A percentile compares a stretch with the other conserved stretches of the same genome.
phyloP scores from a whole-genome alignment of 306 rosid species.

The Lablab purpureus region DNA sequence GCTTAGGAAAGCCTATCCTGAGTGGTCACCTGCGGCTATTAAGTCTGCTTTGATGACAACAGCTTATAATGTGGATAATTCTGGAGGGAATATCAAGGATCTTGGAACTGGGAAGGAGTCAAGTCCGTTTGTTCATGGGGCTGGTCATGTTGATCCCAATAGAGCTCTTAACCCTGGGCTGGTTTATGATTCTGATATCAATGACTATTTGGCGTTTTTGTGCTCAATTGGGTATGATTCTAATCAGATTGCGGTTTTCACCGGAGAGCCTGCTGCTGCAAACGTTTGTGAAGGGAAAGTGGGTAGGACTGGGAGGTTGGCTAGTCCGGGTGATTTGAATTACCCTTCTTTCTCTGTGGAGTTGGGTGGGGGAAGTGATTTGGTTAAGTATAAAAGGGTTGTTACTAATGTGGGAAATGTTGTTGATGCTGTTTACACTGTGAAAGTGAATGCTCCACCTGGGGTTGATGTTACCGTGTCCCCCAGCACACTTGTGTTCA shows the following conservation, averaged over 20 bases:
- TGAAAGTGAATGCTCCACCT: slow-evolving; percentile 62
- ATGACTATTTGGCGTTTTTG: slow-evolving; percentile 76
- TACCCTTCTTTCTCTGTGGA: slow-evolving; percentile 83
- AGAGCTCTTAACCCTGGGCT: slow-evolving; percentile 83
- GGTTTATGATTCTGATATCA: slow-evolving; percentile 64
- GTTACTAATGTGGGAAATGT: slow-evolving; percentile 76
- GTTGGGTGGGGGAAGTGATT: slow-evolving; percentile 38
- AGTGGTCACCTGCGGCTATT: slow-evolving; percentile 84
- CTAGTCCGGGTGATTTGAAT: slow-evolving; percentile 80
- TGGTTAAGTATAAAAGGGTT: slow-evolving; percentile 67
- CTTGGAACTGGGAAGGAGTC: slow-evolving; percentile 77
- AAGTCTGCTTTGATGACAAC: slow-evolving; percentile 89
- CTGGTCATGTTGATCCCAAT: slow-evolving; percentile 95
- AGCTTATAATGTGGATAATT: slow-evolving; percentile 69
- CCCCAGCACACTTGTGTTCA: slow-evolving; percentile 71
- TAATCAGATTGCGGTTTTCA: slow-evolving; percentile 60
- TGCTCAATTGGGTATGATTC: slow-evolving; percentile 85
- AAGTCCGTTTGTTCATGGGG: slow-evolving; percentile 78
- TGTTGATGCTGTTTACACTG: slow-evolving; percentile 72
- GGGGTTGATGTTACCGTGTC: slow-evolving; percentile 69
- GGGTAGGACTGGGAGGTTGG: slow-evolving; percentile 44
- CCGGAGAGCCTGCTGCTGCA: slow-evolving; percentile 52
- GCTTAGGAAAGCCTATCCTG: slow-evolving; percentile 74
- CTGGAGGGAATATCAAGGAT: slow-evolving; percentile 69
- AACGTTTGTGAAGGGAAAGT: slow-evolving; percentile 54